Conservation (phyloP, 495 filamentous ascomycete genomes). For the Eremomyces bilateralis region DNA sequence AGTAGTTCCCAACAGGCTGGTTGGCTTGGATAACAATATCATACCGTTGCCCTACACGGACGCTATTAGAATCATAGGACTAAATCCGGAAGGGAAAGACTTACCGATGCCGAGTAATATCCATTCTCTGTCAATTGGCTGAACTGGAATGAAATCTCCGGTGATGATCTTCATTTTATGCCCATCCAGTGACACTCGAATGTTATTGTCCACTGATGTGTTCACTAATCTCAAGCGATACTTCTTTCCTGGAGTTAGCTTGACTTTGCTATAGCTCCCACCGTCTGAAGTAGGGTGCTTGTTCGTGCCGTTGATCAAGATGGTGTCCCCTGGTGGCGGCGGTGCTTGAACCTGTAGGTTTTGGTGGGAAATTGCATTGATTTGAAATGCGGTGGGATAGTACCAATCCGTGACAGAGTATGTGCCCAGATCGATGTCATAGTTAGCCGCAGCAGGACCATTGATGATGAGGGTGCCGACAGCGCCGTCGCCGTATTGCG, state of each 20-base stretch:
- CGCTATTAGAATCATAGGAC: too few relatives aligned
- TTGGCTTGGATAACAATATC: conserved; percentile 20
- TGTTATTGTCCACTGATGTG: conserved; percentile 12
- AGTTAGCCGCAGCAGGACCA: conserved; percentile 16
- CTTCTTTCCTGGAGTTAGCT: conserved; percentile 15
- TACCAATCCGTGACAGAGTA: conserved; percentile 17
- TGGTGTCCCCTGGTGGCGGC: conserved; percentile 15
- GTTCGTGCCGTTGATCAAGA: conserved; percentile 18
- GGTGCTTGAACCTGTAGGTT: conserved; percentile 4
- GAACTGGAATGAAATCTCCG: conserved; percentile 19
- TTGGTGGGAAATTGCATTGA: conserved; percentile 8
- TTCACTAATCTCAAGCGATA: conserved; percentile 20
- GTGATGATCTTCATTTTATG: conserved; percentile 11
- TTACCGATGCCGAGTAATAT: too few relatives aligned
- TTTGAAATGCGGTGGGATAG: conserved; percentile 11
- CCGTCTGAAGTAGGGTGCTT: conserved; percentile 16
- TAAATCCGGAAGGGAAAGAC: too few relatives aligned
- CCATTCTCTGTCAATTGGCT: too few relatives aligned
- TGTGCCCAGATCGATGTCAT: conserved; percentile 19
- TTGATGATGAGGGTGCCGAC: neutral
- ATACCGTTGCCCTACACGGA: conserved; percentile 19
- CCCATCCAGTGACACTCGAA: conserved; percentile 11
- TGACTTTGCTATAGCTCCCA: conserved; percentile 10
- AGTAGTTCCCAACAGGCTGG: conserved; percentile 18
- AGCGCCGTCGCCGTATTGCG: conserved; percentile 3